Conservation (phyloP, 805 yeast species). For the Metschnikowia kunwiensis region DNA sequence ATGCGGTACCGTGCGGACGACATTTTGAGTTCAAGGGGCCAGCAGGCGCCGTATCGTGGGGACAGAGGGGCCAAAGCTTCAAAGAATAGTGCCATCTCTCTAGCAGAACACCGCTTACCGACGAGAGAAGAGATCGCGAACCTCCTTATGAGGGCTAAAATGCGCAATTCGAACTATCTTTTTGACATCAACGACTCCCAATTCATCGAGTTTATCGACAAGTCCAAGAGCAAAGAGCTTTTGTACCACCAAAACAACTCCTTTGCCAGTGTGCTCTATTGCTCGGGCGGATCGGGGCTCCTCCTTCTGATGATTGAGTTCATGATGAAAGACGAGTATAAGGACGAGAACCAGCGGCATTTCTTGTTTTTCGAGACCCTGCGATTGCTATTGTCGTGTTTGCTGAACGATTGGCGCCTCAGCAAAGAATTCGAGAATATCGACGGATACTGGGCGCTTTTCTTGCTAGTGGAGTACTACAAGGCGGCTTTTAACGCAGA, state of each 20-base stretch:
- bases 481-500: conserved; percentile 23
- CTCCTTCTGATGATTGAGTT: conserved; percentile 46
- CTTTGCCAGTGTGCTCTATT: conserved; percentile 33
- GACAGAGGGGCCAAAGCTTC: not conserved
- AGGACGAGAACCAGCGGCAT: conserved; percentile 17
- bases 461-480: conserved; percentile 51
- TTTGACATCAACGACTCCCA: conserved; percentile 15
- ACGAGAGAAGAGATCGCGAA: conserved; percentile 4
- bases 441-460: conserved; percentile 59
- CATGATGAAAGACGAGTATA: conserved; percentile 29
- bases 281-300: conserved; percentile 52
- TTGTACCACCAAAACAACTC: conserved; percentile 26
- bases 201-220: conserved; percentile 12
- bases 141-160: conserved; percentile 2
- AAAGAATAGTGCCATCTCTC: not conserved
- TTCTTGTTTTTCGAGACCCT: conserved; percentile 33
- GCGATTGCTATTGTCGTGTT: conserved; percentile 39
- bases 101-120: conserved; percentile 1
- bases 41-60: conserved; percentile 1
- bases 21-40: not conserved
- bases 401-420: conserved; percentile 49
- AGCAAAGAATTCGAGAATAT: conserved; percentile 55
- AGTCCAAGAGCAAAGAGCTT: conserved; percentile 10
- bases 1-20: conserved; percentile 8
- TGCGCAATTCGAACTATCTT: conserved; percentile 12